Conservation (phyloP, 2,329 filamentous ascomycete species). For the Fusarium sp. region DNA sequence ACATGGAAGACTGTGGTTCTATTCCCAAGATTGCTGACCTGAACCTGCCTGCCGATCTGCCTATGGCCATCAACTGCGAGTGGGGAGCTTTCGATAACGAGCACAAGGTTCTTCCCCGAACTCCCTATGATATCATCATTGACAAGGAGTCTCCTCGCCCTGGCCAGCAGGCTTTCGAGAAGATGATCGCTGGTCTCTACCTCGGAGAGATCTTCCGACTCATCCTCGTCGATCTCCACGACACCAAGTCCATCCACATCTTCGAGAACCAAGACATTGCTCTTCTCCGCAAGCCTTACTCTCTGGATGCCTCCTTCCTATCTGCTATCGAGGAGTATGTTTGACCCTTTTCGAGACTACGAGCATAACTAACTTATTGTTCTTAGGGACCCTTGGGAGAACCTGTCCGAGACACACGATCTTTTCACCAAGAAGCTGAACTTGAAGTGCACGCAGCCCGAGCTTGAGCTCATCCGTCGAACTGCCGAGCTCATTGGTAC, state of each 20-base stretch:
- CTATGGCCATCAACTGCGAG: conserved; percentile 97
- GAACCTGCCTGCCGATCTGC: conserved; percentile 84
- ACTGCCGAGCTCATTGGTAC: conserved; percentile 95
- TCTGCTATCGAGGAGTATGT: conserved; percentile 88
- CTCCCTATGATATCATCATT: conserved; percentile 85
- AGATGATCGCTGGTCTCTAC: conserved; percentile 97
- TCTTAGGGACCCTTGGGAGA: conserved; percentile 88
- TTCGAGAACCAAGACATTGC: conserved; percentile 87
- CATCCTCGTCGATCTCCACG: conserved; percentile 84
- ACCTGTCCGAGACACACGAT: conserved; percentile 87
- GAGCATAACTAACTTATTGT: conserved; percentile 34
- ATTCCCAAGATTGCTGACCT: conserved; percentile 94
- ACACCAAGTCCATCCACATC: conserved; percentile 77
- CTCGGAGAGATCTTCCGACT: conserved; percentile 95
- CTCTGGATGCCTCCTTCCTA: conserved; percentile 91
- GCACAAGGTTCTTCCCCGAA: conserved; percentile 85
- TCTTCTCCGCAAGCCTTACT: conserved; percentile 86
- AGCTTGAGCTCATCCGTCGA: conserved; percentile 89
- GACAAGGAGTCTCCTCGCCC: conserved; percentile 93
- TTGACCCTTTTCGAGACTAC: background rate
- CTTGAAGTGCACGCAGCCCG: conserved; percentile 76
- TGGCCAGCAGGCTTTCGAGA: conserved; percentile 95
- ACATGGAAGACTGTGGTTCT: conserved; percentile 92
- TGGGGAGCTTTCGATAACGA: conserved; percentile 98
- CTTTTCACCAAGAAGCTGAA: conserved; percentile 81